A percentile compares a stretch with the other conserved stretches of the same genome.
These are phyloP conservation scores for Capsicum pubescens DNA, from an alignment of 257 asterid genomes.

Conservation along the genomic window DNA sequence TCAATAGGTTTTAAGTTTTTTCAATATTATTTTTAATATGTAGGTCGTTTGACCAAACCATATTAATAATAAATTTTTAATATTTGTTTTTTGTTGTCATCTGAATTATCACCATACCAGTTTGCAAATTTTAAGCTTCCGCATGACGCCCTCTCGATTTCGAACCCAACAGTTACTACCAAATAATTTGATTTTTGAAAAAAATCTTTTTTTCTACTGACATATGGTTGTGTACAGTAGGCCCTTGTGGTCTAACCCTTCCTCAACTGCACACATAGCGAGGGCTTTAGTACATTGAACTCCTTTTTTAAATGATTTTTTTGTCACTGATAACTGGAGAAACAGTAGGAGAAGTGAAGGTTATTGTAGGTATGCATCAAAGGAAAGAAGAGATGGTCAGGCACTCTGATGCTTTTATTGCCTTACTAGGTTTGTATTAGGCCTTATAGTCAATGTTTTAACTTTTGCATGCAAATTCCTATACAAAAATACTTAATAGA, in stretches of 20 bases:
- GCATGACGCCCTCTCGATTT: too few species aligned
- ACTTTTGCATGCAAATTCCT: conserved; percentile 29
- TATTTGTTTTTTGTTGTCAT: too few species aligned
- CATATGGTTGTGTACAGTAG: background rate
- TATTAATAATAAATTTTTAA: too few species aligned
- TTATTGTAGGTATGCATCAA: conserved; percentile 97
- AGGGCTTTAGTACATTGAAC: too few species aligned
- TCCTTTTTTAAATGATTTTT: conserved; percentile 9
- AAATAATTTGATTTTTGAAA: conserved; percentile 20
- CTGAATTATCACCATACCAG: too few species aligned
- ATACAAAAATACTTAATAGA: background rate
- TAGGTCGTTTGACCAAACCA: too few species aligned
- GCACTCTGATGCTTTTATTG: conserved; percentile 99
- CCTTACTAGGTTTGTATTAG: conserved; percentile 84
- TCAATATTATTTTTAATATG: too few species aligned
- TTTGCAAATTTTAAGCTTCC: too few species aligned
- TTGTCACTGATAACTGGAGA: conserved; percentile 85
- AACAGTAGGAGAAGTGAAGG: conserved; percentile 99
- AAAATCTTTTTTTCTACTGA: conserved; percentile 12
- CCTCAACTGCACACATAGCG: too few species aligned
- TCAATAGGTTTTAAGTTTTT: too few species aligned
- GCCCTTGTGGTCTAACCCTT: too few species aligned
- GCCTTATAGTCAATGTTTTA: conserved; percentile 23
- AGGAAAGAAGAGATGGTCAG: conserved; percentile 98
- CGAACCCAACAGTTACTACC: background rate